Conservation (phyloP, 768 basidiomycete species). For the Leccinum pellstonianum region DNA sequence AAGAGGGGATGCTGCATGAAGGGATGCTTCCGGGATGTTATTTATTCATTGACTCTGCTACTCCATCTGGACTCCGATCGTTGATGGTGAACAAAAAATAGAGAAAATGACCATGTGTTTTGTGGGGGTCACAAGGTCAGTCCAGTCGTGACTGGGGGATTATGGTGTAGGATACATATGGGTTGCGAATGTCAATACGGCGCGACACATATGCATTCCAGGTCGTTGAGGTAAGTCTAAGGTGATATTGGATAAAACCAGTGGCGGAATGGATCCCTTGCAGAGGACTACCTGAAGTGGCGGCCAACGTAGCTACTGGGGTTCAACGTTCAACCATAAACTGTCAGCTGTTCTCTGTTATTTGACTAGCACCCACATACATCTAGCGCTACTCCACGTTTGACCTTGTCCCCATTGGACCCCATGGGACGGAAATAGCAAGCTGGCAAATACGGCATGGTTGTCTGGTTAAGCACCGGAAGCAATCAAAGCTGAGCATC, state of each 20-base stretch:
- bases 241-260: background rate
- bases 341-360: background rate
- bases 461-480: background rate
- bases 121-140: background rate
- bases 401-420: background rate
- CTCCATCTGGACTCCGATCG: background rate
- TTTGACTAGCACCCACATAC: background rate
- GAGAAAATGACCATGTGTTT: background rate
- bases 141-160: background rate
- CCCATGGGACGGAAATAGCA: background rate
- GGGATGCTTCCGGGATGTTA: background rate
- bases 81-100: background rate
- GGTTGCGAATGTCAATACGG: background rate
- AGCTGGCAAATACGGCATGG: background rate
- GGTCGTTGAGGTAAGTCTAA: background rate
- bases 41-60: slow-evolving; percentile 10
- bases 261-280: background rate
- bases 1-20: background rate
- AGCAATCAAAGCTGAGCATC: background rate
- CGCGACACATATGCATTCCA: background rate
- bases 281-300: background rate
- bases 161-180: background rate
- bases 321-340: no score
- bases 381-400: background rate
- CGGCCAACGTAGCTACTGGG: background rate